phyloP scores from a whole-genome alignment of 352 stramenopile species.

The Globisporangium viniferum region DNA sequence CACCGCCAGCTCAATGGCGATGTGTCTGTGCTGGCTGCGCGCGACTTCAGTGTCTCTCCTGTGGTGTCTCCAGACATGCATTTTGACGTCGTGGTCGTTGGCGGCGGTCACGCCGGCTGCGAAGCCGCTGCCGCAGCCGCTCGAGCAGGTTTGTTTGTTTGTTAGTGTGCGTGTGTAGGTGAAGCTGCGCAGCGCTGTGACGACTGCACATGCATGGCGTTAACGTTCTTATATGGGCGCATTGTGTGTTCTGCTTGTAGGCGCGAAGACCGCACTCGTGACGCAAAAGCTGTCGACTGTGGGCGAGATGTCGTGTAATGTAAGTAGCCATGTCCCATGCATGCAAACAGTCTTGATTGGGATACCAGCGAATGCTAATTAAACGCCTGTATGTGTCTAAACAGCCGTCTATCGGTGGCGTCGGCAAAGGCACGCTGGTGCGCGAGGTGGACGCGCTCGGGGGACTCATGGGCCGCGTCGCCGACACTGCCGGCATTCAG shows the following conservation, averaged over 20 bases:
- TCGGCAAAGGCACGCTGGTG: constrained; percentile 98
- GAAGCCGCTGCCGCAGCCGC: constrained; percentile 54
- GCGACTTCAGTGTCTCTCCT: not conserved
- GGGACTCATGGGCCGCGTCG: constrained; percentile 96
- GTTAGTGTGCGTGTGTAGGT: not conserved
- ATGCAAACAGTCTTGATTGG: constrained; percentile 6
- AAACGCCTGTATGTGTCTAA: constrained; percentile 6
- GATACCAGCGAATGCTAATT: not conserved
- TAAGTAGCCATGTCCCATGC: constrained; percentile 17
- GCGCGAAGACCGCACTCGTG: constrained; percentile 93
- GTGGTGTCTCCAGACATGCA: not conserved
- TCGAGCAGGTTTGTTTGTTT: constrained; percentile 32
- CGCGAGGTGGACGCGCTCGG: constrained; percentile 97
- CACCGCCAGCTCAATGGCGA: not conserved
- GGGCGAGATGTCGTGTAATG: constrained; percentile 98
- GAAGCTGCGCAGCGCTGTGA: too few species aligned
- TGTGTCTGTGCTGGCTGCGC: not conserved
- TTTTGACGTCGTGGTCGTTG: constrained; percentile 63
- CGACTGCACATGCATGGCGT: not conserved
- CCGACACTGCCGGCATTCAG: constrained; percentile 95
- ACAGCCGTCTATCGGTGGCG: constrained; percentile 95
- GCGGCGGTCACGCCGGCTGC: constrained; percentile 56
- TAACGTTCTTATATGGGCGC: not conserved
- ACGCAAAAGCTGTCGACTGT: constrained; percentile 95
- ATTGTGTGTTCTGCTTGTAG: constrained; percentile 24